Conservation (phyloP, 2,329 filamentous ascomycete genomes). For the Aspergillaceae sp. region DNA sequence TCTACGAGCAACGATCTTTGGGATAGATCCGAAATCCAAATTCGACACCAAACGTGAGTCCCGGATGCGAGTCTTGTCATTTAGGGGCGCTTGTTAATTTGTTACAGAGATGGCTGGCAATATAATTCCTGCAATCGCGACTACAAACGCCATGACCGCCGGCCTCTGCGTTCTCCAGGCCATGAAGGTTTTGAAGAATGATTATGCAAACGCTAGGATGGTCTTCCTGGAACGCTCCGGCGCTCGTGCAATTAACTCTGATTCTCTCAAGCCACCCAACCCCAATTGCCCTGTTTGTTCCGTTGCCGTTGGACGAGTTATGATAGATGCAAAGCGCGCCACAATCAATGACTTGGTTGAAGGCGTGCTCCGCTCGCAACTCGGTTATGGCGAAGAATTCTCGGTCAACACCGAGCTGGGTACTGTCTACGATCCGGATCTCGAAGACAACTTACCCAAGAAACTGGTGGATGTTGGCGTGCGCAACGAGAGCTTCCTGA, state of each 20-base stretch:
- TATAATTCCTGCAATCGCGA: slow-evolving; percentile 96
- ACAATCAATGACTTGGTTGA: slow-evolving; percentile 75
- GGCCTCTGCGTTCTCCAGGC: slow-evolving; percentile 85
- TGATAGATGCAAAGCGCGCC: slow-evolving; percentile 60
- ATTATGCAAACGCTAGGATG: slow-evolving; percentile 66
- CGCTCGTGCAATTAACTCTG: slow-evolving; percentile 51
- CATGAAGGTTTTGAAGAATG: slow-evolving; percentile 75
- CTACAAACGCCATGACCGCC: slow-evolving; percentile 93
- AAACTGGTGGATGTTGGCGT: slow-evolving; percentile 72
- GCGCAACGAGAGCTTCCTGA: slow-evolving; percentile 65
- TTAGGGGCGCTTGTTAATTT: slow-evolving; percentile 1
- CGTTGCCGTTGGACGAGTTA: slow-evolving; percentile 58
- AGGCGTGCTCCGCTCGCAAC: slow-evolving; percentile 57
- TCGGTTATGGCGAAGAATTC: slow-evolving; percentile 76
- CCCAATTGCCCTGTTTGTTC: slow-evolving; percentile 77
- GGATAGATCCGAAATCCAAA: slow-evolving; percentile 77
- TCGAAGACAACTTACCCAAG: slow-evolving; percentile 76
- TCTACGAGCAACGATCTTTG: slow-evolving; percentile 78
- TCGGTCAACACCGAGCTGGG: slow-evolving; percentile 65
- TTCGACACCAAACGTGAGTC: slow-evolving; percentile 77
- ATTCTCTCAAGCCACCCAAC: slow-evolving; percentile 57
- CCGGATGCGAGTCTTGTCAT: not conserved
- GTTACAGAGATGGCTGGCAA: slow-evolving; percentile 85
- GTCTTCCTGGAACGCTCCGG: slow-evolving; percentile 68
- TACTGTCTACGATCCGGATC: slow-evolving; percentile 81